phyloP scores from a whole-genome alignment of 2,329 filamentous ascomycete species.

The Meredithiella fracta region DNA sequence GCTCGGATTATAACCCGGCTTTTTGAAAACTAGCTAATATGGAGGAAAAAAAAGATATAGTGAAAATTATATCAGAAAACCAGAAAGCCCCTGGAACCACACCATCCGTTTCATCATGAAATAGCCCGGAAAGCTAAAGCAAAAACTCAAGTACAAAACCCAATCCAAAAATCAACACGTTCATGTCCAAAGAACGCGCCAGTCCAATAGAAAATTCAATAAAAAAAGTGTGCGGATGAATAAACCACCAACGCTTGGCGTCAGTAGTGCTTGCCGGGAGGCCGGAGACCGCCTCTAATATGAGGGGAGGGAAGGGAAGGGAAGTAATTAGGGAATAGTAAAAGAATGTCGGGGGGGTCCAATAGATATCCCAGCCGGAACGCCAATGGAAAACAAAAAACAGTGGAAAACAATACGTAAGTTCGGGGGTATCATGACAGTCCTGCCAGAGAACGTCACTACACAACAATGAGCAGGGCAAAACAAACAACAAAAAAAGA shows the following conservation, averaged over 20 bases:
- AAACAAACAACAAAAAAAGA: background rate
- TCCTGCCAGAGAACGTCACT: constrained; percentile 2
- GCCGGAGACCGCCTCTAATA: background rate
- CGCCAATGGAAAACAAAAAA: background rate
- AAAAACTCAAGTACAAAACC: constrained; percentile 15
- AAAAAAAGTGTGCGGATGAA: background rate
- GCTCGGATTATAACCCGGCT: too few species aligned
- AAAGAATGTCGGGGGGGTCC: background rate
- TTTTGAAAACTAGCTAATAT: background rate
- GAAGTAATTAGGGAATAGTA: background rate
- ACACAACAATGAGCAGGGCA: background rate
- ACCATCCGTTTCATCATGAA: background rate
- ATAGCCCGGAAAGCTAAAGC: background rate
- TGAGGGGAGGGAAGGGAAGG: background rate
- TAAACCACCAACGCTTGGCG: background rate
- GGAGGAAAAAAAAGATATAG: background rate
- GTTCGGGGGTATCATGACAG: background rate
- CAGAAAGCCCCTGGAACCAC: background rate
- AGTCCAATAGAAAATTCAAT: background rate
- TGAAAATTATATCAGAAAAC: background rate
- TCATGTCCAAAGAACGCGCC: background rate
- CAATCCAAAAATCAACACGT: constrained; percentile 2
- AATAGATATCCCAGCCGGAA: background rate
- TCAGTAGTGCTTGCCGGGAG: background rate
- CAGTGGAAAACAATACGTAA: background rate